These are phyloP conservation scores for Paramecium tetraurelia DNA, from an alignment of 73 alveolate species.

Conservation along the genomic window DNA sequence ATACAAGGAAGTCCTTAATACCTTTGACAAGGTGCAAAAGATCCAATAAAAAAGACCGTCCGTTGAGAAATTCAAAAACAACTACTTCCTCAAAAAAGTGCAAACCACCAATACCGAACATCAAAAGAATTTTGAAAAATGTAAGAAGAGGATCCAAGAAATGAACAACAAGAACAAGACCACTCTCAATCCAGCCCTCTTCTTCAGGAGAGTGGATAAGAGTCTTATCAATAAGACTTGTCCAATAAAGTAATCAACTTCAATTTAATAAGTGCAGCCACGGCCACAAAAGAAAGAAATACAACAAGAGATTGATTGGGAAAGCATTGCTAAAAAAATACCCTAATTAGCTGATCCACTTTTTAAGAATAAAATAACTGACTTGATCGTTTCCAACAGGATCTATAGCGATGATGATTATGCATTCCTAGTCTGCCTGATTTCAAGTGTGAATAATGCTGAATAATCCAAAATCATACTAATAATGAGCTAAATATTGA, in stretches of 20 bases:
- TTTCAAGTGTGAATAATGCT: constrained; percentile 27
- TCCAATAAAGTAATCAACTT: constrained; percentile 32
- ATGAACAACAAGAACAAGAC: constrained; percentile 8
- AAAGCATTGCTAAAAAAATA: background rate
- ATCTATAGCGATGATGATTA: constrained; percentile 36
- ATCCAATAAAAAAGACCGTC: constrained; percentile 3
- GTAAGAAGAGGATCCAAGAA: constrained; percentile 39
- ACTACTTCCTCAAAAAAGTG: constrained; percentile 3
- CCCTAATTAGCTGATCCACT: background rate
- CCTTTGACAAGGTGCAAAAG: constrained; percentile 19
- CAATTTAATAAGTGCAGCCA: constrained; percentile 21
- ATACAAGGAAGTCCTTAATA: constrained; percentile 2
- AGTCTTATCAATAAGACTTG: constrained; percentile 43
- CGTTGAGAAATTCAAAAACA: constrained; percentile 41
- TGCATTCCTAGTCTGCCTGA: constrained; percentile 26
- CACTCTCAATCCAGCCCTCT: constrained; percentile 22
- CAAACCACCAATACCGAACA: background rate
- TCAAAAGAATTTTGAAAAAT: constrained; percentile 23
- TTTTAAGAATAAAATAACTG: background rate
- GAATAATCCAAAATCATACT: constrained; percentile 9
- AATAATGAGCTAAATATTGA: background rate
- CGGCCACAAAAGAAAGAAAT: background rate
- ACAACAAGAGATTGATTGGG: constrained; percentile 31
- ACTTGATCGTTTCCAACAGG: background rate
- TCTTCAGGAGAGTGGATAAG: constrained; percentile 39